Percentiles rank a stretch among this genome's conserved stretches.
Evolutionary conservation across 306 rosid genomes (phyloP).

Genomic region (Cotoneaster glaucophyllus): DNA sequence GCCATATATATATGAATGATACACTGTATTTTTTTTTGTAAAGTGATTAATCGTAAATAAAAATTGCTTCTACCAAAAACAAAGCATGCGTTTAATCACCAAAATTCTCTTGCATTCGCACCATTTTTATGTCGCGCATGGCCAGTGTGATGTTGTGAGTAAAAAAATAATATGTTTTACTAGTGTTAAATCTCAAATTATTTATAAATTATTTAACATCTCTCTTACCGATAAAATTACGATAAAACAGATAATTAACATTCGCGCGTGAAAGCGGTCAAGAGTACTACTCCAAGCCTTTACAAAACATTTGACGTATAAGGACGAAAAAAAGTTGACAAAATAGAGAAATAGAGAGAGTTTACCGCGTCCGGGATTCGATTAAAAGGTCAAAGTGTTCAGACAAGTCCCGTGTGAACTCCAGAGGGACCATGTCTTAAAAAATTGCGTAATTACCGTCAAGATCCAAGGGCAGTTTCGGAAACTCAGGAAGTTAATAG

Average conservation of each 20-base stretch:
- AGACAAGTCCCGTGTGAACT: slow-evolving; percentile 9
- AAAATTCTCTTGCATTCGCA: accelerated
- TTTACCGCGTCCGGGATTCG: slow-evolving; percentile 37
- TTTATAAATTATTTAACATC: no score
- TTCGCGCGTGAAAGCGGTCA: accelerated
- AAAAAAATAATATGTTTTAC: no score
- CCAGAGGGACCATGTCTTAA: slow-evolving; percentile 2
- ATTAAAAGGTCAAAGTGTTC: slow-evolving; percentile 1
- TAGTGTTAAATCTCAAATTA: no score
- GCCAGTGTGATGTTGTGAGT: accelerated
- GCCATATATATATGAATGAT: neutral
- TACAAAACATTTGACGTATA: neutral
- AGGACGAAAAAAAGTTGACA: neutral
- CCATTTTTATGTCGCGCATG: accelerated
- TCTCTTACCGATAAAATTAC: no score
- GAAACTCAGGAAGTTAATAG: neutral
- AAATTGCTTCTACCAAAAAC: neutral
- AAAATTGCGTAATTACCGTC: slow-evolving; percentile 20
- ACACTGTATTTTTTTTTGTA: no score
- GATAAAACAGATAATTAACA: no score
- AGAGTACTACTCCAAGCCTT: neutral
- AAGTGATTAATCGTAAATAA: neutral
- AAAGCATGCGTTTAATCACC: no score
- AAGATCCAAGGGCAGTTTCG: slow-evolving; percentile 18
- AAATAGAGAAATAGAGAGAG: neutral